phyloP scores from a whole-genome alignment of 805 yeast genomes.

The Pichia heedii region DNA sequence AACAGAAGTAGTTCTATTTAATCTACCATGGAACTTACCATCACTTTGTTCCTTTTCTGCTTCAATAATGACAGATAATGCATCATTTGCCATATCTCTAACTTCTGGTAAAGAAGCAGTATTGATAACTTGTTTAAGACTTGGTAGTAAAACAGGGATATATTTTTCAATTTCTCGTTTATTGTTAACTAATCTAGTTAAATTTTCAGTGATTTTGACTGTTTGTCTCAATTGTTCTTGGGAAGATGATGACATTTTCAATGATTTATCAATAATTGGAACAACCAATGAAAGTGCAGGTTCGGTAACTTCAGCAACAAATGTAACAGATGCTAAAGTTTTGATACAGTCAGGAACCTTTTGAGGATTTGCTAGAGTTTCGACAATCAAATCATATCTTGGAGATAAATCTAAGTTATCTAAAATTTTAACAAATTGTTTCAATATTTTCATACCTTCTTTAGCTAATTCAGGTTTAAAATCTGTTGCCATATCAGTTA shows the following conservation, averaged over 20 bases:
- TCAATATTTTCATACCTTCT: constrained; percentile 66
- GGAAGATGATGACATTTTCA: constrained; percentile 78
- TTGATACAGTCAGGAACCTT: constrained; percentile 85
- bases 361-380: constrained; percentile 83
- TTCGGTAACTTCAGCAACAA: constrained; percentile 97
- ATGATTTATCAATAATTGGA: constrained; percentile 85
- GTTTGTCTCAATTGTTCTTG: constrained; percentile 97
- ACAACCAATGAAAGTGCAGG: constrained; percentile 85
- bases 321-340: constrained; percentile 85
- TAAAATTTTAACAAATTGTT: constrained; percentile 64
- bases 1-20: constrained; percentile 45
- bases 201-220: constrained; percentile 89
- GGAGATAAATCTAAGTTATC: constrained; percentile 90
- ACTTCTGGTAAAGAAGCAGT: constrained; percentile 96
- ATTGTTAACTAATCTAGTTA: constrained; percentile 91
- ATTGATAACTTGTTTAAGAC: constrained; percentile 76
- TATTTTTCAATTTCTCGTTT: constrained; percentile 82
- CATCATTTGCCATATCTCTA: constrained; percentile 85
- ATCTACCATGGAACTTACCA: constrained; percentile 71
- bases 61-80: constrained; percentile 68
- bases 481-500: constrained; percentile 87
- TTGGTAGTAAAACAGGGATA: constrained; percentile 85
- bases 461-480: constrained; percentile 93
- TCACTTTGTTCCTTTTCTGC: constrained; percentile 64
- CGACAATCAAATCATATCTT: constrained; percentile 74